Base-by-base conservation (phyloP, 2,329 filamentous ascomycete genomes). In the Albophoma yamanashiensis region DNA sequence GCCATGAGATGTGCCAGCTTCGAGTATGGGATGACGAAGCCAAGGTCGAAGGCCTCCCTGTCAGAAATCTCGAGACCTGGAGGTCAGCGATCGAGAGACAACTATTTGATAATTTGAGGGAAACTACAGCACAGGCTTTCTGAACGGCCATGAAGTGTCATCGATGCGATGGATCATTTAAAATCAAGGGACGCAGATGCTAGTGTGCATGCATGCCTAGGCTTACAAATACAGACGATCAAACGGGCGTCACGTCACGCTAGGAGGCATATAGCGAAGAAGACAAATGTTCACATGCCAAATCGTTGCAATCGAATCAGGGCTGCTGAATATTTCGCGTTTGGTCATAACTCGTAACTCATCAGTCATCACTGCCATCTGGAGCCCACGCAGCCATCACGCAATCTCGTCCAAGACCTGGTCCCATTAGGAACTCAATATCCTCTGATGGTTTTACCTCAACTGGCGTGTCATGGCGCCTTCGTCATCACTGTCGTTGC, bases 1-100 rank as follows among this genome's bases (percentile, higher is more conserved):
- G 64, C 45, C 5, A 15, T 14, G 64, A 64, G 20, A 65, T 65
- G 64, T 64, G 64, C 25, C 60, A 58, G 55, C 57, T 65, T 25
- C 31, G 64, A 25, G 59, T 36, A 22, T 64, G 64, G 63, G 63
- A 65, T 50, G 63, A 65, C 25, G 62, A 60, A n/a, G 63, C 63
- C 22, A 65, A 65, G 43, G 58, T 61, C 2, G 60, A 58, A 47
- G 53, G 58, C 36, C 55, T 61, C 20, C 52, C 57, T 20, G 60
- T 60, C 4, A 55, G 59, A 38, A 56, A 45, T 38, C 25, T 58
- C 15, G 56, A 56, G 47, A 56, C 45, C 56, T 61, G 59, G 58
- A 60, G 50, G 38, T 14, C 45, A 17, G 55, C 53, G 8, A 22
- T 45, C 14, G 42, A 45, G n/a, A 45, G 42, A 20, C 20, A 45